Percentiles rank a stretch among this genome's conserved stretches.
These are phyloP conservation scores for Adansonia madagascariensis DNA, from an alignment of 441 rosid species.

Conservation along the genomic window DNA sequence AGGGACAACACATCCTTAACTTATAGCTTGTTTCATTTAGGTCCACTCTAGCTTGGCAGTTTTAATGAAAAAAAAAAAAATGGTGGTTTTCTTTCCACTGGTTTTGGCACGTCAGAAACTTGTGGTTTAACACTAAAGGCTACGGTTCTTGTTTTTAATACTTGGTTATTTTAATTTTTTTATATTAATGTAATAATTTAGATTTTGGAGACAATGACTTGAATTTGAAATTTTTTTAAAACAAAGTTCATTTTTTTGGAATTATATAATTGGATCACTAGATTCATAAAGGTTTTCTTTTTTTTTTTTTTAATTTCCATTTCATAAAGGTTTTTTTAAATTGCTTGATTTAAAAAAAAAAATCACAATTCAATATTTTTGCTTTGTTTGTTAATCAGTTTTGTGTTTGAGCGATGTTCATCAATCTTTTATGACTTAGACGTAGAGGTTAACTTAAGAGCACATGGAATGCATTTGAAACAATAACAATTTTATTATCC, in stretches of 20 bases:
- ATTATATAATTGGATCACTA: no score
- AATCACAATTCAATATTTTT: no score
- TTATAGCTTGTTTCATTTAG: background rate
- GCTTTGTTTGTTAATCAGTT: no score
- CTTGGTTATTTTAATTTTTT: background rate
- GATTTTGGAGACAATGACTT: no score
- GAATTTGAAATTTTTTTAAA: no score
- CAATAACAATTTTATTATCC: background rate
- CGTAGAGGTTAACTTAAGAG: background rate
- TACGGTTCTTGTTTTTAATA: background rate
- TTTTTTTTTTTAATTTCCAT: no score
- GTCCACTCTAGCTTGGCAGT: background rate
- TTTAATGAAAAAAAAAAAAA: background rate
- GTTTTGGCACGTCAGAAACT: background rate
- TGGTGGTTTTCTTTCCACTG: background rate
- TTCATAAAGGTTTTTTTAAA: no score
- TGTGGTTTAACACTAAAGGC: background rate
- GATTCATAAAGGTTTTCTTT: no score
- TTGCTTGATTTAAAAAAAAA: no score
- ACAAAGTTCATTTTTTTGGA: no score
- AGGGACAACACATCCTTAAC: background rate
- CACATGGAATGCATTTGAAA: background rate
- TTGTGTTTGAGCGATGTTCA: no score
- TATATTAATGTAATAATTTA: no score
- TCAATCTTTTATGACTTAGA: background rate